A percentile compares a stretch with the other conserved stretches of the same genome.
phyloP scores from a whole-genome alignment of 768 basidiomycete genomes.

The Psilocybe cyanescens region DNA sequence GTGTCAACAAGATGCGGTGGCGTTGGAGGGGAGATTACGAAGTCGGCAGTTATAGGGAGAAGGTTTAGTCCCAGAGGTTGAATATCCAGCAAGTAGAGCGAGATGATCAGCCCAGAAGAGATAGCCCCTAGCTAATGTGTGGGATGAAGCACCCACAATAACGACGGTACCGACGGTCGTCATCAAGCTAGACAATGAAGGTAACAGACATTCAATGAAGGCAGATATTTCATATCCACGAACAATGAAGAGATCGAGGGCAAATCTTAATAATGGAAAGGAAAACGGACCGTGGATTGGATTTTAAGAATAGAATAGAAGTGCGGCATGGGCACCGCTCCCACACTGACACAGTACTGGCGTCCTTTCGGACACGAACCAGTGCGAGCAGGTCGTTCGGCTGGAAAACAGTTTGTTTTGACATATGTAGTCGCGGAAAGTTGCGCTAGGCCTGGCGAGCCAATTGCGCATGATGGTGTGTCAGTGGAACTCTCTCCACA shows the following conservation, averaged over 20 bases:
- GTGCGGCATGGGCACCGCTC: not conserved
- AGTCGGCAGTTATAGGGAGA: not conserved
- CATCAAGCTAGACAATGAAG: not conserved
- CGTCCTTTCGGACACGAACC: not conserved
- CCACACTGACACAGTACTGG: not conserved
- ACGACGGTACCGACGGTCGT: not conserved
- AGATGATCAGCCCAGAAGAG: too few species aligned
- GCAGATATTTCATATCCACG: not conserved
- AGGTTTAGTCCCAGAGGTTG: not conserved
- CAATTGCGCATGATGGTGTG: not conserved
- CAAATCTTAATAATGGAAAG: not conserved
- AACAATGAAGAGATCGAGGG: not conserved
- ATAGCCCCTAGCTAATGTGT: too few species aligned
- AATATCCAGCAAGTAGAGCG: too few species aligned
- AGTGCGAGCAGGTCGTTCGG: not conserved
- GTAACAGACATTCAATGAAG: not conserved
- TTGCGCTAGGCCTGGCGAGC: not conserved
- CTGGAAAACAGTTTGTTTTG: not conserved
- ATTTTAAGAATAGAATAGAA: not conserved
- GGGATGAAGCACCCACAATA: not conserved
- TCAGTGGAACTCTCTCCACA: not conserved
- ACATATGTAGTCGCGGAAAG: not conserved
- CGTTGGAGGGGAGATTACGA: not conserved
- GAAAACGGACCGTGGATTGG: not conserved
- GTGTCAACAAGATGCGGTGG: not conserved